Base-by-base conservation (phyloP, 1,139 yeast genomes). In the Debaryomycetaceae sp. region DNA sequence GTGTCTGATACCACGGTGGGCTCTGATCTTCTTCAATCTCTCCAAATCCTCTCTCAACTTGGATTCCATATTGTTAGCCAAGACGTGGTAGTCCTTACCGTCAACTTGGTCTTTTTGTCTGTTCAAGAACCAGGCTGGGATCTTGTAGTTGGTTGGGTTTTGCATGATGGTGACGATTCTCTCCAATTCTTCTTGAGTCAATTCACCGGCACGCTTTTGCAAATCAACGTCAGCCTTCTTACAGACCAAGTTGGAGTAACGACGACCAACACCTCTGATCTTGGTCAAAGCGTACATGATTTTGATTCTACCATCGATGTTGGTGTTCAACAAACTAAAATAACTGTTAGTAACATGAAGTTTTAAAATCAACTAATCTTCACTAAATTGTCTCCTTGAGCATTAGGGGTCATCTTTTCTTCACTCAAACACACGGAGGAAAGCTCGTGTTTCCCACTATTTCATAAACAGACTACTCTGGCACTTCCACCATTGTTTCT, bases 1-100 rank as follows among this genome's bases (percentile, higher is more conserved):
- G 84, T 92, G 99, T 85, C 99, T 88, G 75, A 92, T 87, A 91
- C 99, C 99, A 81, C 98, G 87, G 94, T 92, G 98, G 68, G 98
- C 81, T 85, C 98, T 92, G 85, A 94, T 92, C 81, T 94, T 92
- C 95, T 94, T 94, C 77, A 92, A 84, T 83, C 98, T 92, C 82
- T 92, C 98, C 75, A 92, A 83, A 71, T 92, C 98, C 73, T 92
- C 99, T 87, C 99, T 94, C 78, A 92, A 87, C 81, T 92, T 92
- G 68, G 96, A 87, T 81, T 94, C 98, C 75, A 94, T 81, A 82
- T 87, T 87, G 92, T 92, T 92, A 65, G 98, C 98, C 67, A 92
- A 86, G 69, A 87, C 87, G 82, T 92, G 99, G 83, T 88, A 83
- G 81, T 92, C 95, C 84, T 94, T 92, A 79, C 98, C 99, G 71